Percentiles rank a stretch among this genome's conserved stretches.
Evolutionary conservation across 306 rosid species (phyloP).

Genomic region (Quercus glauca): DNA sequence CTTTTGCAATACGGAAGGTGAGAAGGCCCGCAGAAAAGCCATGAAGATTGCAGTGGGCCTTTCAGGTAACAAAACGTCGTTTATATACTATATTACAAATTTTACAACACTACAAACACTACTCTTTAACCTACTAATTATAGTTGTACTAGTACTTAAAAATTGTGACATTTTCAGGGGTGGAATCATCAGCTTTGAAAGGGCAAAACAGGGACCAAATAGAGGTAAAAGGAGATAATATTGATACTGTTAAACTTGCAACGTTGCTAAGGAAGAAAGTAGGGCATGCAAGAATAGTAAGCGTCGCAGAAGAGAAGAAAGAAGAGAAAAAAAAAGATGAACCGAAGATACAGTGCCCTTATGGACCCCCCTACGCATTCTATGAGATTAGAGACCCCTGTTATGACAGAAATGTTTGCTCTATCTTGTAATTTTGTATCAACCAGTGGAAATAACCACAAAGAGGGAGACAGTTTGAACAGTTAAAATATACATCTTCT

Average conservation of each 20-base stretch:
- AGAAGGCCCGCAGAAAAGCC: conserved; percentile 16
- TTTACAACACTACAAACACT: background rate
- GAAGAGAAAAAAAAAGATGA: background rate
- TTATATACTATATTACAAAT: too few species aligned
- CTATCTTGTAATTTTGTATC: conserved; percentile 13
- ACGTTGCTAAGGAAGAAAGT: conserved; percentile 25
- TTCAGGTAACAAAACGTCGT: conserved; percentile 13
- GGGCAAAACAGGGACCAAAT: conserved; percentile 21
- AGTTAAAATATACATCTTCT: too few species aligned
- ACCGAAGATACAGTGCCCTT: background rate
- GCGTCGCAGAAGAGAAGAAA: conserved; percentile 19
- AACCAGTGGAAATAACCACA: too few species aligned
- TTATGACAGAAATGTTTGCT: background rate
- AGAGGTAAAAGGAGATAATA: conserved; percentile 24
- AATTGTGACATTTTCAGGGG: conserved; percentile 5
- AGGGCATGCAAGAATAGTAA: conserved; percentile 22
- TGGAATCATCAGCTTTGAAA: conserved; percentile 11
- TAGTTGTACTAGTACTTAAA: background rate
- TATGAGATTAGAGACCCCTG: background rate
- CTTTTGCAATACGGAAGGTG: background rate
- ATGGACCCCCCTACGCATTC: background rate
- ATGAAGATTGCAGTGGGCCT: conserved; percentile 35
- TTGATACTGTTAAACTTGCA: conserved; percentile 31
- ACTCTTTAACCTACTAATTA: too few species aligned
- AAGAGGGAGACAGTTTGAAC: background rate